Base-by-base conservation (phyloP, 2,329 filamentous ascomycete species). In the Lachnellula cervina region DNA sequence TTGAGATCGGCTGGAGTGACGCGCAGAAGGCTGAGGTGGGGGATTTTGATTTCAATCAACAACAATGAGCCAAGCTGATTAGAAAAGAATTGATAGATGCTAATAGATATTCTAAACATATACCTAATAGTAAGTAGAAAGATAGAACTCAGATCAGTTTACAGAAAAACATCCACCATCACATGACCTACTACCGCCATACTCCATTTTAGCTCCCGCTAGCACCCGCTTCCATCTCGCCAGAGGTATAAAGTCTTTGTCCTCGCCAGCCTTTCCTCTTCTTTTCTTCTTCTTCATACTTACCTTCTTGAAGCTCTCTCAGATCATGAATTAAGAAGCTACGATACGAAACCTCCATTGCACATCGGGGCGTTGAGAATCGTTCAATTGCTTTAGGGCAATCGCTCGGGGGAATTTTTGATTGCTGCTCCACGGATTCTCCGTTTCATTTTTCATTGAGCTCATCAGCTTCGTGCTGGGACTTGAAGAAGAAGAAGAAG, bases 361-460 rank as follows among this genome's bases (percentile, higher is more conserved):
- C 42, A 44, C 42, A 44, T 44, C 42, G 42, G 42, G 42, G 42
- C 2, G 19, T 44, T 19, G 21, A 44, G 42, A n/a, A n/a, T n/a
- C n/a, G n/a, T n/a, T n/a, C n/a, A n/a, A n/a, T n/a, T n/a, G n/a
- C n/a, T n/a, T n/a, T n/a, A n/a, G n/a, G n/a, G n/a, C n/a, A n/a
- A n/a, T n/a, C n/a, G n/a, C n/a, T n/a, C 71, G 71, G 74, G 73
- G 72, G 68, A 76, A 76, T 77, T 75, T 77, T 77, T 77, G 74
- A 72, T 76, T 71, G 71, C 66, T 66, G n/a, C n/a, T 62, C 66
- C 68, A 44, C 19, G 42, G 42, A 19, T 25, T 44, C 9, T 23
- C 42, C 42, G 42, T 44, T 52, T 48, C 16, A n/a, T 32, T 66
- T 66, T 66, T 66, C 64, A 63, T 65, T 63, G 54, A 53, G 54